Evolutionary conservation across 345 rosid genomes (phyloP), one percentile per base, ranked within the genome.

Genomic region (Populus pruinosa): DNA sequence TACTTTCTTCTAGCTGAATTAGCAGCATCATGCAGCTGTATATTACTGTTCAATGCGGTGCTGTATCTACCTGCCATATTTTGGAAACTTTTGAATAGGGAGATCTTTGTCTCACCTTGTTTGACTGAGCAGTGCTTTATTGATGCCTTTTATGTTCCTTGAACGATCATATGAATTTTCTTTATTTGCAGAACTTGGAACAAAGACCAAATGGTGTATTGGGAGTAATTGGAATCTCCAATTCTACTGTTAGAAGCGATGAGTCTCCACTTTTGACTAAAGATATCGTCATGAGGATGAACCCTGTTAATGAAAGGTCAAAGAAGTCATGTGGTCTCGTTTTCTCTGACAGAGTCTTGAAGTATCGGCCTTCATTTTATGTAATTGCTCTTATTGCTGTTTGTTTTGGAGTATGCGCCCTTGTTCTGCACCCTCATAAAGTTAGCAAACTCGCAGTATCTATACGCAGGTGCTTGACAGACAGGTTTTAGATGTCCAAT

Each of bases 371-470:
- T 10, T 29, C 91, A 8, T 21, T 88, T 14, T 69, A 87, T 21
- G 29, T 88, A 74, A 74, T 90, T 3, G 82, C 89, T 31, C 62
- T 86, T 11, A 74, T 86, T 7, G 89, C 87, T 0, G 79, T 96
- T 27, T 96, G 99, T 83, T 84, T 90, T 35, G 97, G 89, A 67
- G 79, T 86, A 78, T 93, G 98, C 78, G 89, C 89, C 8, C 83
- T 90, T 29, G 71, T 91, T 43, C 81, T 92, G 76, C 99, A 96
- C 83, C 97, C 99, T 35, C 82, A 79, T 67, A 87, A 85, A 83
- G 90, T 92, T 53, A 86, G 90, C 74, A 88, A 88, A 74, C 77
- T 96, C 80, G 92, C 97, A 38, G 89, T 90, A 76, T 83, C 94
- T 23, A 80, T 92, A 74, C 91, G 89, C 29, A 85, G 88, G 77